Conservation (phyloP, 2,329 filamentous ascomycete species). For the Hortaea werneckii region DNA sequence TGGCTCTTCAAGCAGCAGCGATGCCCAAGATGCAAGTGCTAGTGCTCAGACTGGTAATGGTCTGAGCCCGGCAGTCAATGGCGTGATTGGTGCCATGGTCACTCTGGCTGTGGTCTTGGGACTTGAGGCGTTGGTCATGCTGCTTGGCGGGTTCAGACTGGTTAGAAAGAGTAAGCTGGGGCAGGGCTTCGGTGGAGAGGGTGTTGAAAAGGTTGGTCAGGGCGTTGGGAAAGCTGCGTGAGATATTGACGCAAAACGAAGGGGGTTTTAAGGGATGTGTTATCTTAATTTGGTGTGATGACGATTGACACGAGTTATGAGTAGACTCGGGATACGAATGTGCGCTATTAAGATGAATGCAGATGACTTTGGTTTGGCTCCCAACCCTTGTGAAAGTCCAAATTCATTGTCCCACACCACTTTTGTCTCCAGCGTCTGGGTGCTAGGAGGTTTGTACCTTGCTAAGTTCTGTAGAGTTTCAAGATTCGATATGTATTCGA, state of each 20-base stretch:
- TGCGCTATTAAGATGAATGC: too few relatives aligned
- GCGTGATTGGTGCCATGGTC: constrained; percentile 67
- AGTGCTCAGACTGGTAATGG: constrained; percentile 27
- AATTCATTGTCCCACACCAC: too few relatives aligned
- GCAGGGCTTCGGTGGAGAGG: not conserved
- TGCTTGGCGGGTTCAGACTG: constrained; percentile 49
- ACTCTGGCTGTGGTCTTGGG: constrained; percentile 55
- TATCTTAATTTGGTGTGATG: too few relatives aligned
- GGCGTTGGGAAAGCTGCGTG: not conserved
- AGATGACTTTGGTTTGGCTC: too few relatives aligned
- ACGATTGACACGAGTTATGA: too few relatives aligned
- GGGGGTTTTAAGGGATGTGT: too few relatives aligned
- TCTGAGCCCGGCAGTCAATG: constrained; percentile 62
- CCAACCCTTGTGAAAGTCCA: too few relatives aligned
- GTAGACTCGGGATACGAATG: too few relatives aligned
- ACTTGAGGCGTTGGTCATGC: constrained; percentile 42
- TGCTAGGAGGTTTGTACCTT: too few relatives aligned
- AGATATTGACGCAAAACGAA: not conserved
- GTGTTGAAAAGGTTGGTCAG: not conserved
- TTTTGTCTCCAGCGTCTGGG: too few relatives aligned
- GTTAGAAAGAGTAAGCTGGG: constrained; percentile 43
- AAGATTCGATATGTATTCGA: too few relatives aligned
- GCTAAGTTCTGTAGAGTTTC: too few relatives aligned
- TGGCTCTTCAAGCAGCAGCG: constrained; percentile 15
- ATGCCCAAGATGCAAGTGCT: constrained; percentile 13